Base-by-base conservation (phyloP, 2,329 filamentous ascomycete species). In the Pseudophaeomoniella oleicola region DNA sequence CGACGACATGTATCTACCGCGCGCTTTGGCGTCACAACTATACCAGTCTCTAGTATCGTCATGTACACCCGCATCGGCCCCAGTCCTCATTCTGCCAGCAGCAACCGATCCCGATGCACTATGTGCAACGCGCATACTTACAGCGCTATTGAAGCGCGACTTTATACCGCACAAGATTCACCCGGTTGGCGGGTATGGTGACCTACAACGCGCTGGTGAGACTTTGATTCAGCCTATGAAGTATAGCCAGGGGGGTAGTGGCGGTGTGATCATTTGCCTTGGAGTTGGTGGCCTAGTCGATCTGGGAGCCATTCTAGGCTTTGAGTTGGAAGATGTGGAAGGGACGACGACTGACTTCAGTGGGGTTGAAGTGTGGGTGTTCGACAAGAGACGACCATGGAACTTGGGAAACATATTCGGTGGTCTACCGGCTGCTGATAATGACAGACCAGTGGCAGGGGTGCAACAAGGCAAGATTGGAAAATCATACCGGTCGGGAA, bases 81-180 rank as follows among this genome's bases (percentile, higher is more conserved):
- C 87, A 0, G 85, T 96, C 37, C 71, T 96, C 16, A 75, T 98
- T 44, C 81, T 98, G 39, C 42, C 47, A 9, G 87, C 87, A 45
- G 83, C 88, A 22, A 81, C 96, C 54, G 88, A 94, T 53, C 86
- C 90, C 38, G 90, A 98, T 63, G 83, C 90, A 44, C 75, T 98
- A 43, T 96, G 88, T 60, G 90, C 87, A 43, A 93, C 86, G 56
- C 85, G 87, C 42, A 94, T 98, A 42, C 75, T 98, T 34, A 93
- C 88, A 2, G 73, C 81, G 35, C 71, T 98, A n/a, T 69, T 98
- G 42, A 94, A 93, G 62, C 81, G 88, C 67, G 90, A 98, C 66
- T 96, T 93, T 55, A 93, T 98, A 48, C 83, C 81, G 11, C 88
- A 96, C 64, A 96, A 94, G 61, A 94, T 96, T 52, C 84, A 94